These are phyloP conservation scores for Blastobotrys proliferans DNA, from an alignment of 1,139 yeast species.

Conservation along the genomic window DNA sequence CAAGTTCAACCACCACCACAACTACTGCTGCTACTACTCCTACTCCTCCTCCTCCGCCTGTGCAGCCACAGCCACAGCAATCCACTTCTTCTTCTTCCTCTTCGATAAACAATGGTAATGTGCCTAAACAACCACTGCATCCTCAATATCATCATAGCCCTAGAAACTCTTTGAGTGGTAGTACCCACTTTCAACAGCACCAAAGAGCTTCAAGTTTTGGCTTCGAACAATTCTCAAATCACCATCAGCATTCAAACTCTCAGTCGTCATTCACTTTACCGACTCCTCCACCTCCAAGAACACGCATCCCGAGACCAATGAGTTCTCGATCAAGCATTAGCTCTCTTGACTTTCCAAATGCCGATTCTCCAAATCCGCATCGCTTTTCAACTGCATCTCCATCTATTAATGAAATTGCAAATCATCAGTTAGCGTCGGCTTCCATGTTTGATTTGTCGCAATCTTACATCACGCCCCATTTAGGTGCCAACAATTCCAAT, in stretches of 20 bases:
- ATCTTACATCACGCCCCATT: constrained; percentile 31
- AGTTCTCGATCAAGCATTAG: constrained; percentile 17
- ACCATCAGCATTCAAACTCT: constrained; percentile 6
- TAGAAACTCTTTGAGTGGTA: no score
- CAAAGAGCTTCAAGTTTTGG: constrained; percentile 8
- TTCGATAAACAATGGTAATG: no score
- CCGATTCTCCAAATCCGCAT: background rate
- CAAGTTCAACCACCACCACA: background rate
- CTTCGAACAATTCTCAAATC: background rate
- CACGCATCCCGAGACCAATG: constrained; percentile 13
- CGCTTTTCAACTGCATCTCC: constrained; percentile 20
- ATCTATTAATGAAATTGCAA: constrained; percentile 23
- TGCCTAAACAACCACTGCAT: no score
- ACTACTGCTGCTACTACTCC: background rate
- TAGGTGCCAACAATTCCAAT: constrained; percentile 30
- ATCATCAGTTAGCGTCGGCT: constrained; percentile 27
- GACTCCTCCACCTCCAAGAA: constrained; percentile 4
- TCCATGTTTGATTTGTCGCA: constrained; percentile 33
- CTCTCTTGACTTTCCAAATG: constrained; percentile 15
- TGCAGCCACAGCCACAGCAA: background rate
- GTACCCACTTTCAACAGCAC: constrained; percentile 4
- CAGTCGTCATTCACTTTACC: constrained; percentile 10
- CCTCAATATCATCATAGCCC: no score
- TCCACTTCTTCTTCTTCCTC: background rate
- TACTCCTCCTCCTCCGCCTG: background rate